Evolutionary conservation across 306 rosid species (phyloP), one percentile per base, ranked within the genome.

Genomic region (Corylus americana): DNA sequence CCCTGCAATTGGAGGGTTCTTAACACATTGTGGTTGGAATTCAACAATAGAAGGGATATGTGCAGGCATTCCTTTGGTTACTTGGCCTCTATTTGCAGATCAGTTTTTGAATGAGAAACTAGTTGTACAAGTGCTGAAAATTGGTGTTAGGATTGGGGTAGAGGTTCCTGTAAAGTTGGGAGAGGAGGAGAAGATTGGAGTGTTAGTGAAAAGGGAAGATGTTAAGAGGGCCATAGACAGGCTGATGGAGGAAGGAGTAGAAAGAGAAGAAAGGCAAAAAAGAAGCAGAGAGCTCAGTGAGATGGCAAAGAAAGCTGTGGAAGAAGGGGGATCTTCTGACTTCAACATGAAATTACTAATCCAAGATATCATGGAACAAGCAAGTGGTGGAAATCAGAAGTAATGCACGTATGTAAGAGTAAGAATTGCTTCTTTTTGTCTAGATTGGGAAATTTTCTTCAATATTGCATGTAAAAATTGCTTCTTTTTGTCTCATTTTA

Each of bases 11-110:
- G 88, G 90, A 22, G 93, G 91, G 13, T 90, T 90, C 47, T 8
- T 87, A 67, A 85, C 90, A 48, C 93, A 89, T 50, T 91, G 93
- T 72, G 93, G 92, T 6, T 89, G 93, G 96, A 88, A 88, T 71
- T 91, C 93, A 9, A 75, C 78, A 1, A 16, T 88, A 1, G 96
- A 89, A 71, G 88, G 88, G 16, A 73, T 91, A 55, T 77, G 85
- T 78, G 85, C 75, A 11, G 92, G 90, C 3, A 55, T 84, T 18
- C 88, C 90, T 3, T 17, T 82, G 75, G 8, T 85, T 3, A 84
- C 87, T n/a, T 87, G 88, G 66, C 85, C 90, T 0, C 16, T 87
- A 8, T 84, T 82, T 25, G 81, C 77, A 0, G 90, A 87, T 29
- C 87, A 87, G 55, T 84, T 87, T 83, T 16, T 77, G 0, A 85